Evolutionary conservation across 306 rosid genomes (phyloP).

Genomic region (Prunus mira): DNA sequence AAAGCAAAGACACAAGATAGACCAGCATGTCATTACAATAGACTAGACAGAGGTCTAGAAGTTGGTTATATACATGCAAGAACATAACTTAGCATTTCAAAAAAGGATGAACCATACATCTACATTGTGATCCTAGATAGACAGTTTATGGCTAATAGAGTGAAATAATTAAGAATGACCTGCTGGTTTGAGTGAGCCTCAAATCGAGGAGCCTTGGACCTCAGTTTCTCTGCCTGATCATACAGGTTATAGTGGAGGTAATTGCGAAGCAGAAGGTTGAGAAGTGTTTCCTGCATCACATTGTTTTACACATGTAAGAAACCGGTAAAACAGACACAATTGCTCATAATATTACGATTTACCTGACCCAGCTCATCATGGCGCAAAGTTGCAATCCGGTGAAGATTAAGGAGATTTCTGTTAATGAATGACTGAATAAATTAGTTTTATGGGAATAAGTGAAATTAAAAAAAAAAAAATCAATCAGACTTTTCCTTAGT

Average conservation of each 20-base stretch:
- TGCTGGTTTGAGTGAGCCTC: constrained; percentile 99
- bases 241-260: constrained; percentile 91
- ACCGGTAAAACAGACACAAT: constrained; percentile 3
- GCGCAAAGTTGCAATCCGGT: constrained; percentile 89
- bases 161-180: constrained; percentile 32
- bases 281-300: constrained; percentile 87
- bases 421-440: constrained; percentile 10
- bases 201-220: constrained; percentile 98
- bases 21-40: neutral
- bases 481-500: neutral
- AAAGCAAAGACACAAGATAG: neutral
- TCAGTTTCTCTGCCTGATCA: constrained; percentile 95
- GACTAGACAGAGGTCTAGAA: neutral
- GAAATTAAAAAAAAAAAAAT: neutral
- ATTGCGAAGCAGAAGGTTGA: constrained; percentile 85
- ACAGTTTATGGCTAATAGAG: neutral
- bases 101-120: neutral
- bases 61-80: neutral
- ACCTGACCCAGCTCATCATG: constrained; percentile 99
- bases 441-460: neutral
- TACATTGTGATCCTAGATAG: neutral
- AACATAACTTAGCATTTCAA: neutral
- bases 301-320: constrained; percentile 24
- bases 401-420: constrained; percentile 89
- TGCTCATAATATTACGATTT: constrained; percentile 15